These are phyloP conservation scores for Vanilla planifolia DNA, from an alignment of 106 monocot genomes.

Conservation along the genomic window DNA sequence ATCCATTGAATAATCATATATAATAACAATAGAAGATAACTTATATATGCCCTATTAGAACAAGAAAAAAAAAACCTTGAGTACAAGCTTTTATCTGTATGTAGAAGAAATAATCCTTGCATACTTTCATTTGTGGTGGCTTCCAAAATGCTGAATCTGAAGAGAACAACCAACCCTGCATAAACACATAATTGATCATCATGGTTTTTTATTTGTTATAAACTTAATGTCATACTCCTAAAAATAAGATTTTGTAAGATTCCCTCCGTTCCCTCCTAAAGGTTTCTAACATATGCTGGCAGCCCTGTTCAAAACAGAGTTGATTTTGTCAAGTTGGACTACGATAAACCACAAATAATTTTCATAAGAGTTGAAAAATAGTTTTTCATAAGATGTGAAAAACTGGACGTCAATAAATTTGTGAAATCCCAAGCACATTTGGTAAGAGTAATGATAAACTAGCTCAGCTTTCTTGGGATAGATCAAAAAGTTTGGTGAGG, in stretches of 20 bases:
- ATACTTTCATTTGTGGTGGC: constrained; percentile 89
- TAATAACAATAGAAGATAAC: background rate
- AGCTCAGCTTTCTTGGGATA: background rate
- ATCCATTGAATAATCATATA: background rate
- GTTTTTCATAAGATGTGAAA: constrained; percentile 1
- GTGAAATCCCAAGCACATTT: background rate
- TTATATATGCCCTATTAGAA: too few relatives aligned
- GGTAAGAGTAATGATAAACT: background rate
- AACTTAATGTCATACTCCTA: too few relatives aligned
- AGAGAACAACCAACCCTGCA: constrained; percentile 93
- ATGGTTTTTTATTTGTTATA: constrained; percentile 1
- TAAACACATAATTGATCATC: background rate
- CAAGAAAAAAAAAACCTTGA: too few relatives aligned
- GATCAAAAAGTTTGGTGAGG: background rate
- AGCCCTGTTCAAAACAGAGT: background rate
- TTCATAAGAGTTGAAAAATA: background rate
- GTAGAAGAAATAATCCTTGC: background rate
- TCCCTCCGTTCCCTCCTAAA: too few relatives aligned
- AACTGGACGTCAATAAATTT: background rate
- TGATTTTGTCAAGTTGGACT: background rate
- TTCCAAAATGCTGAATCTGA: constrained; percentile 91
- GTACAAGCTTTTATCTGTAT: too few relatives aligned
- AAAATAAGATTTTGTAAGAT: too few relatives aligned
- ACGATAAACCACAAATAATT: background rate
- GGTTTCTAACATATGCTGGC: background rate